phyloP scores from a whole-genome alignment of 495 filamentous ascomycete species.

The Neurospora sp. region DNA sequence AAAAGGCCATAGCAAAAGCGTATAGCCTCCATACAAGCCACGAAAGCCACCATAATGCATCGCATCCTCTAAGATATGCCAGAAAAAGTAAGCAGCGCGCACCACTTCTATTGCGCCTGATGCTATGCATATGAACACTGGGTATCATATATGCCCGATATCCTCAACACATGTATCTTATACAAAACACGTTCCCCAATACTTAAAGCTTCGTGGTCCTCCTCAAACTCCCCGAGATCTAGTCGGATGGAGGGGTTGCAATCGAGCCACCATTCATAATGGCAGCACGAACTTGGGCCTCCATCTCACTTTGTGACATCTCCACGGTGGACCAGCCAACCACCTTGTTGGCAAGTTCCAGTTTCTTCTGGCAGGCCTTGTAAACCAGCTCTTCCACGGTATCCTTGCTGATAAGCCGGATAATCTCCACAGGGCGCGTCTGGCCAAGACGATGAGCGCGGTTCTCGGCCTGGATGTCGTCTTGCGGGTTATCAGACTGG shows the following conservation, averaged over 20 bases:
- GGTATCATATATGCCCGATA: not conserved
- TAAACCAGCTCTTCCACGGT: constrained; percentile 94
- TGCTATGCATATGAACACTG: not conserved
- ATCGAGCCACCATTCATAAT: constrained; percentile 6
- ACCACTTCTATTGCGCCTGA: not conserved
- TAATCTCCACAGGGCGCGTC: constrained; percentile 75
- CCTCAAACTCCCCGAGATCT: not conserved
- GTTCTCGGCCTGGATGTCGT: constrained; percentile 93
- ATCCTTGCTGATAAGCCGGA: constrained; percentile 64
- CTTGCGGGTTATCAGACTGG: constrained; percentile 89
- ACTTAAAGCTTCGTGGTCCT: not conserved
- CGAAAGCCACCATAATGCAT: not conserved
- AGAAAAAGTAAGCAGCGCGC: not conserved
- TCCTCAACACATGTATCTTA: not conserved
- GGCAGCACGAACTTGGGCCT: constrained; percentile 14
- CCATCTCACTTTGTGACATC: constrained; percentile 22
- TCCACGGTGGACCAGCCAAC: constrained; percentile 23
- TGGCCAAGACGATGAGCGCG: constrained; percentile 93
- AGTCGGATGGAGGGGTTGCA: constrained; percentile 7
- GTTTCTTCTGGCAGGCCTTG: constrained; percentile 78
- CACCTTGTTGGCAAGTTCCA: constrained; percentile 83
- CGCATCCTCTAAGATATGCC: not conserved
- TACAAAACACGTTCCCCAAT: not conserved
- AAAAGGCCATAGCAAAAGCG: not conserved
- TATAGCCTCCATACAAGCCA: not conserved